A percentile compares a stretch with the other conserved stretches of the same genome.
These are phyloP conservation scores for Spathaspora girioi DNA, from an alignment of 805 yeast genomes.

Conservation along the genomic window DNA sequence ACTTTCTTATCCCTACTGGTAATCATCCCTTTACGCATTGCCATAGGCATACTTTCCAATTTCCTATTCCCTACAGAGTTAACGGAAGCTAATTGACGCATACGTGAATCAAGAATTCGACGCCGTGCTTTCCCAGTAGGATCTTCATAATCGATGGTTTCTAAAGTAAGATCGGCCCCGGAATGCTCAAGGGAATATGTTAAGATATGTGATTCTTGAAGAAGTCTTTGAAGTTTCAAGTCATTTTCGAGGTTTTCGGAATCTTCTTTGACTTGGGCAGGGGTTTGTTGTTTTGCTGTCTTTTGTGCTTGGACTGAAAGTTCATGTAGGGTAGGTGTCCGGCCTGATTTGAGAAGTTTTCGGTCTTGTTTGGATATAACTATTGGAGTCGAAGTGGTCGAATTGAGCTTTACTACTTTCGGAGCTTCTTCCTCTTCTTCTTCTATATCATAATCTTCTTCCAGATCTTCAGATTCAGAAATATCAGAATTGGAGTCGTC, in stretches of 20 bases:
- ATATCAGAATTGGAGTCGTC: slow-evolving; percentile 14
- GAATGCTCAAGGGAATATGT: slow-evolving; percentile 43
- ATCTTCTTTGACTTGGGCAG: slow-evolving; percentile 36
- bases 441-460: slow-evolving; percentile 7
- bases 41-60: slow-evolving; percentile 84
- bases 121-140: slow-evolving; percentile 69
- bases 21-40: slow-evolving; percentile 81
- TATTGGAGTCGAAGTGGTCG: slow-evolving; percentile 21
- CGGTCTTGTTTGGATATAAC: slow-evolving; percentile 42
- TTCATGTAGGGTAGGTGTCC: slow-evolving; percentile 48
- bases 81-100: slow-evolving; percentile 39
- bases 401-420: slow-evolving; percentile 45
- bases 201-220: slow-evolving; percentile 69
- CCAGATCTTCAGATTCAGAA: slow-evolving; percentile 8
- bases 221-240: slow-evolving; percentile 64
- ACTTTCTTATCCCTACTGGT: slow-evolving; percentile 50
- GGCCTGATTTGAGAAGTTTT: slow-evolving; percentile 56
- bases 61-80: slow-evolving; percentile 44
- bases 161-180: slow-evolving; percentile 66
- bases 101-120: slow-evolving; percentile 57
- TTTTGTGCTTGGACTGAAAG: slow-evolving; percentile 22
- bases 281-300: slow-evolving; percentile 22
- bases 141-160: slow-evolving; percentile 57
- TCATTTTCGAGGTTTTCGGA: slow-evolving; percentile 62
- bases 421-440: slow-evolving; percentile 25